These are phyloP conservation scores for Fraxinus nigra DNA, from an alignment of 305 asterid species.

Conservation along the genomic window DNA sequence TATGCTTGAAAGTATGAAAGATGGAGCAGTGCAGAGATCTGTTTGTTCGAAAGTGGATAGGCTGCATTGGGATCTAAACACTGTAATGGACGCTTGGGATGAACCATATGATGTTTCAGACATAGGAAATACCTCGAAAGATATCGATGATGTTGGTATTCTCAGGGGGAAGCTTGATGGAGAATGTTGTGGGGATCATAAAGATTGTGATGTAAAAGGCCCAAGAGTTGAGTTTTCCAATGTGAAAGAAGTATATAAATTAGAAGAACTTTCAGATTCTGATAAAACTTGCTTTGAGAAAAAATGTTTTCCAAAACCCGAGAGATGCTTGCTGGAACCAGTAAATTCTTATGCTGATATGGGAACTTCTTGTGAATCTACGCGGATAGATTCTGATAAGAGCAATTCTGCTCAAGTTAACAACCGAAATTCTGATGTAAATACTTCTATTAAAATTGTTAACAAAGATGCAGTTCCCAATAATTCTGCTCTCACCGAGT, in stretches of 20 bases:
- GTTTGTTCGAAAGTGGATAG: slow-evolving; percentile 54
- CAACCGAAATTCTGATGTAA: slow-evolving; percentile 22
- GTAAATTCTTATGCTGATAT: slow-evolving; percentile 11
- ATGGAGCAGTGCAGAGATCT: slow-evolving; percentile 15
- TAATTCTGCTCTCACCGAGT: slow-evolving; percentile 27
- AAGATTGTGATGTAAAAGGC: neutral
- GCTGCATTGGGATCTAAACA: slow-evolving; percentile 75
- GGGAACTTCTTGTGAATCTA: slow-evolving; percentile 24
- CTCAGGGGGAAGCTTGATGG: slow-evolving; percentile 6
- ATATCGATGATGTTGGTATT: slow-evolving; percentile 20
- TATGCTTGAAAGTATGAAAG: slow-evolving; percentile 31
- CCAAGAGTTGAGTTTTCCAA: slow-evolving; percentile 14
- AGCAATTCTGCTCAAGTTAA: slow-evolving; percentile 22
- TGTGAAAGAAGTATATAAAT: slow-evolving; percentile 31
- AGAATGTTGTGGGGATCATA: slow-evolving; percentile 21
- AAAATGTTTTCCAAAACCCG: slow-evolving; percentile 1
- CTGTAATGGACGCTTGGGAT: slow-evolving; percentile 75
- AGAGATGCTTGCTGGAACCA: slow-evolving; percentile 20
- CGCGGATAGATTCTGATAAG: slow-evolving; percentile 18
- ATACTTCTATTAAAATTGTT: slow-evolving; percentile 25
- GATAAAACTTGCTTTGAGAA: slow-evolving; percentile 32
- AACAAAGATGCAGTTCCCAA: slow-evolving; percentile 20
- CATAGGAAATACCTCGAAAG: slow-evolving; percentile 23
- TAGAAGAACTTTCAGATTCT: slow-evolving; percentile 16
- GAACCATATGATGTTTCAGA: slow-evolving; percentile 45